Base-by-base conservation (phyloP, 805 yeast genomes). In the Zygosaccharomyces lentus region DNA sequence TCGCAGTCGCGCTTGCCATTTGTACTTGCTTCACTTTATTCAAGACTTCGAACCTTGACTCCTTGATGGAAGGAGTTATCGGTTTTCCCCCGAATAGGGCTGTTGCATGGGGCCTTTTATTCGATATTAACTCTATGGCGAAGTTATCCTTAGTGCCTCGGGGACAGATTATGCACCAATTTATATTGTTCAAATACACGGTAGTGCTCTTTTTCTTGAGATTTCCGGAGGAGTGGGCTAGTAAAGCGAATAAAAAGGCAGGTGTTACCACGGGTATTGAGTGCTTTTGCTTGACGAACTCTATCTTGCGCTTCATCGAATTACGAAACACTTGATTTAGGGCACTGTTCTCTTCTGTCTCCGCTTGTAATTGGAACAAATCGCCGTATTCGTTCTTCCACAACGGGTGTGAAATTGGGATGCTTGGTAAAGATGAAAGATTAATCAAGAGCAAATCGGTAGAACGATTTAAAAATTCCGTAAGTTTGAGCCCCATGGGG, bases 91-190 rank as follows among this genome's bases (percentile, higher is more conserved):
- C 21, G 32, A 19, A 37, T 34, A 45, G 42, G 13, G 46, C 13
- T 34, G 34, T 2, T 19, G 32, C 23, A 12, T 45, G 17, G 35
- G 35, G 6, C 6, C 21, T 21, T 8, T 29, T 37, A 27, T 32
- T 45, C 19, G 38, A 13, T 9, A 30, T 23, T n/a, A 62, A 27
- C 32, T 59, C 48, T 31, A 57, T 55, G 19, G 48, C 43, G 34
- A 55, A 59, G 24, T 55, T 52, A 24, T 53, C 55, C 37, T 54
- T 56, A 4, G 50, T 41, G 7, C 64, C 65, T 41, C 56, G 55
- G 6, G 67, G 66, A 45, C 66, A 62, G 26, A 55, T 50, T n/a
- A 65, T 51, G 46, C 67, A 62, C 69, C 69, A 65, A 35, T 56
- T 56, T 8, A 49, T 41, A 45, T 64, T 61, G 42, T 63, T 64